phyloP scores from a whole-genome alignment of 306 rosid genomes.

The Rubus idaeus region DNA sequence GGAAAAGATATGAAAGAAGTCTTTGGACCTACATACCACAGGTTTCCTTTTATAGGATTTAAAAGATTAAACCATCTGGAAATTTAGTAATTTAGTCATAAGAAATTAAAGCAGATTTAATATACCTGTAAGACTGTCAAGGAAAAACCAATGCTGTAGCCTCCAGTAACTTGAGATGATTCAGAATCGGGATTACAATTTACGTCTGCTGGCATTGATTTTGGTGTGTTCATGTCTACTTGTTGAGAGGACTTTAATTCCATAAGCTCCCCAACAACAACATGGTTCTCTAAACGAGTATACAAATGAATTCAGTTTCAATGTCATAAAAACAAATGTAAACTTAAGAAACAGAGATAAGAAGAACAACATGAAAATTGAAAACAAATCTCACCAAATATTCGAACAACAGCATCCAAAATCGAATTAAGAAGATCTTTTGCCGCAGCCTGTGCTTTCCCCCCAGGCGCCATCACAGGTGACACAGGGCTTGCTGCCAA shows the following conservation, averaged over 20 bases:
- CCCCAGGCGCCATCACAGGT: conserved; percentile 90
- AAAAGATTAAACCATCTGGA: conserved; percentile 18
- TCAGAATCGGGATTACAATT: conserved; percentile 85
- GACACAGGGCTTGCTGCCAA: conserved; percentile 97
- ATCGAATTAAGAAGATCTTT: conserved; percentile 88
- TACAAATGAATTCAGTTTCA: conserved; percentile 26
- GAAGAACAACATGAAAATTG: conserved; percentile 6
- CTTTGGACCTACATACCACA: conserved; percentile 16
- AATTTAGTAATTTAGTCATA: conserved; percentile 7
- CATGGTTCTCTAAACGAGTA: conserved; percentile 79
- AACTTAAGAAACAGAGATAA: conserved; percentile 7
- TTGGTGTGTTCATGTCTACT: conserved; percentile 70
- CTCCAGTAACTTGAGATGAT: conserved; percentile 90
- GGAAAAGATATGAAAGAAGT: conserved; percentile 18
- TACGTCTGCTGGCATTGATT: conserved; percentile 63
- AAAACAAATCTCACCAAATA: conserved; percentile 66
- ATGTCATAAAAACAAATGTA: not conserved
- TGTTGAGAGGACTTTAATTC: conserved; percentile 71
- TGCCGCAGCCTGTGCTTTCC: conserved; percentile 85
- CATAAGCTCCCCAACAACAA: conserved; percentile 86
- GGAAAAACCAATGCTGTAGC: conserved; percentile 92
- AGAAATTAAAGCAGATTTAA: conserved; percentile 8
- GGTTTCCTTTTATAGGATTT: not conserved
- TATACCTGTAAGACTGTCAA: conserved; percentile 94
- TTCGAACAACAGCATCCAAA: conserved; percentile 73